Percentiles rank a stretch among this genome's conserved stretches.
phyloP scores from a whole-genome alignment of 768 basidiomycete species.

The Rhodotorula kratochvilovae region DNA sequence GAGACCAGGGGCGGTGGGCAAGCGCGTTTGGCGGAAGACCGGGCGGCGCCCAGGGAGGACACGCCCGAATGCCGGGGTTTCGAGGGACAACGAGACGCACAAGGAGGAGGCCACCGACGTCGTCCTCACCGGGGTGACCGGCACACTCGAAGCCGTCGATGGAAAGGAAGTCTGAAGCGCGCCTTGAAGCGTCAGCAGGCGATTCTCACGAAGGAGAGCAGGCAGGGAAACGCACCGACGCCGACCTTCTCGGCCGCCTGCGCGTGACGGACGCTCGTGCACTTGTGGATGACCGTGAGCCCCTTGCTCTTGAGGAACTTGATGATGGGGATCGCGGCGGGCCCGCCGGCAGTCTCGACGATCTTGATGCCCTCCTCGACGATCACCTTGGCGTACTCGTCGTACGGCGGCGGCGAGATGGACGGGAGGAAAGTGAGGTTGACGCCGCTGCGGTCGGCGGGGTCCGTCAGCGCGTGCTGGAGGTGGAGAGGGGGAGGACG shows the following conservation, averaged over 20 bases:
- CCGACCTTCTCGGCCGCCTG: conserved; percentile 62
- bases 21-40: too few relatives aligned
- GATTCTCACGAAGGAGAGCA: neutral
- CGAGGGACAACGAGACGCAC: too few relatives aligned
- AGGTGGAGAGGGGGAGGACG: conserved; percentile 58
- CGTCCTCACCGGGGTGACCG: conserved; percentile 90
- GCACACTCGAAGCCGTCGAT: conserved; percentile 53
- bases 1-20: neutral
- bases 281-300: conserved; percentile 79
- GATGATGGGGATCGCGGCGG: conserved; percentile 54
- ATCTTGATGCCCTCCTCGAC: conserved; percentile 76
- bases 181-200: too few relatives aligned
- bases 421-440: conserved; percentile 62
- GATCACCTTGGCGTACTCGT: conserved; percentile 62
- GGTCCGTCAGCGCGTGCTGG: neutral
- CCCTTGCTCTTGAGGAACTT: conserved; percentile 64
- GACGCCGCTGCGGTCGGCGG: conserved; percentile 31
- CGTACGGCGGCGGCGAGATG: conserved; percentile 87
- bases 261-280: conserved; percentile 78
- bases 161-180: conserved; percentile 6
- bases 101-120: conserved; percentile 79
- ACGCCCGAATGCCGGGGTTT: too few relatives aligned
- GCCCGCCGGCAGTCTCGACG: conserved; percentile 90
- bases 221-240: conserved; percentile 4
- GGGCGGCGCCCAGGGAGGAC: too few relatives aligned